A percentile compares a stretch with the other conserved stretches of the same genome.
Evolutionary conservation across 140 eudicot genomes (phyloP).

Genomic region (Cichorium intybus): DNA sequence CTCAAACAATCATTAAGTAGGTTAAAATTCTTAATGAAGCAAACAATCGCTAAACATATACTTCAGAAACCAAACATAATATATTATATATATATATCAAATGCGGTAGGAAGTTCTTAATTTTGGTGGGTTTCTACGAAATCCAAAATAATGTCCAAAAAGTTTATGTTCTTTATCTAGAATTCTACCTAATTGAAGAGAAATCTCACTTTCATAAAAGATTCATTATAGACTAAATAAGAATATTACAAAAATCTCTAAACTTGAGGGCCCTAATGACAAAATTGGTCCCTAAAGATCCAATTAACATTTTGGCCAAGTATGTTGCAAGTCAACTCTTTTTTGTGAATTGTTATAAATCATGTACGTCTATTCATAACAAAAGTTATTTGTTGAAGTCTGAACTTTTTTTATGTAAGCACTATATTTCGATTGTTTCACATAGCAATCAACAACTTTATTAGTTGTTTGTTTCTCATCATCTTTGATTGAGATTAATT

Average conservation of each 20-base stretch:
- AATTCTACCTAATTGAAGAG: no score
- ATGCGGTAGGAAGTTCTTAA: neutral
- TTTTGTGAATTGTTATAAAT: neutral
- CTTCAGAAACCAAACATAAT: neutral
- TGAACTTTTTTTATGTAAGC: neutral
- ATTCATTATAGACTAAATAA: no score
- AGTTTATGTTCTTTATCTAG: neutral
- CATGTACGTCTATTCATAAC: neutral
- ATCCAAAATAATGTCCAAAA: neutral
- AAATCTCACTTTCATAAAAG: no score
- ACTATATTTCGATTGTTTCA: no score
- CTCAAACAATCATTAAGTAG: slow-evolving; percentile 1
- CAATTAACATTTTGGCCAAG: neutral
- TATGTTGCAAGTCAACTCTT: neutral
- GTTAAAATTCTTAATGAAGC: slow-evolving; percentile 1
- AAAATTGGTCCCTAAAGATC: neutral
- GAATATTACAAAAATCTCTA: neutral
- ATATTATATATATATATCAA: neutral
- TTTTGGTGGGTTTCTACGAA: neutral
- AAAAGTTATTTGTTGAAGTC: neutral
- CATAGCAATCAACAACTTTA: no score
- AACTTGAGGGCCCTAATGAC: neutral
- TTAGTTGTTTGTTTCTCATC: neutral
- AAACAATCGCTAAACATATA: neutral
- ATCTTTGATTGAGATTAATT: neutral